Evolutionary conservation across 768 basidiomycete genomes (phyloP).

Genomic region (Termitomyces eurrhizus): DNA sequence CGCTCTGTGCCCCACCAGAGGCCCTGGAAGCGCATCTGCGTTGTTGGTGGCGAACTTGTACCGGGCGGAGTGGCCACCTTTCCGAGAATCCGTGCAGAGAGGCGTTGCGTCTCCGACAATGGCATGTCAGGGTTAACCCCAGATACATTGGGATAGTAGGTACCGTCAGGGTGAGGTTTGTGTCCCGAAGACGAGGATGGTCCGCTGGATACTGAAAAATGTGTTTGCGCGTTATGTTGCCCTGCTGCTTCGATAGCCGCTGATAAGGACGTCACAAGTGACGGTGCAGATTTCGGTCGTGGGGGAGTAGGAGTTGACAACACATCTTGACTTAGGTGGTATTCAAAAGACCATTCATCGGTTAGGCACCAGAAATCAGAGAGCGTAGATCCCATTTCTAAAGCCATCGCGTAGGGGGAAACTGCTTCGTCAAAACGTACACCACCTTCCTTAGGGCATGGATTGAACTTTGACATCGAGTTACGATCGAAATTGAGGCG

Average conservation of each 20-base stretch:
- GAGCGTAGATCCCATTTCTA: constrained; percentile 65
- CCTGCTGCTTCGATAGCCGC: constrained; percentile 44
- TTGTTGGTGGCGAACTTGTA: constrained; percentile 13
- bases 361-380: constrained; percentile 68
- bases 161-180: not conserved
- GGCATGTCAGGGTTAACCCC: constrained; percentile 17
- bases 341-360: constrained; percentile 67
- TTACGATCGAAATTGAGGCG: constrained; percentile 40
- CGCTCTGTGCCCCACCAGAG: constrained; percentile 90
- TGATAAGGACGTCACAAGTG: constrained; percentile 29
- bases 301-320: constrained; percentile 15
- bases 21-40: constrained; percentile 67
- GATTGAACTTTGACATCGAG: constrained; percentile 47
- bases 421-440: constrained; percentile 48
- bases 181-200: constrained; percentile 5
- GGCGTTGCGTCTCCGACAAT: constrained; percentile 19
- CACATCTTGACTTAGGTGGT: constrained; percentile 32
- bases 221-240: constrained; percentile 32
- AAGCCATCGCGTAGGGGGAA: constrained; percentile 63
- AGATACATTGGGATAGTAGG: constrained; percentile 16
- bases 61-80: constrained; percentile 17
- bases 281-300: constrained; percentile 8
- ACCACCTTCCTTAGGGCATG: constrained; percentile 29
- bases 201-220: constrained; percentile 1
- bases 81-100: constrained; percentile 22